These are phyloP conservation scores for Aspergillus carlsbadensis DNA, from an alignment of 495 filamentous ascomycete species.

Conservation along the genomic window DNA sequence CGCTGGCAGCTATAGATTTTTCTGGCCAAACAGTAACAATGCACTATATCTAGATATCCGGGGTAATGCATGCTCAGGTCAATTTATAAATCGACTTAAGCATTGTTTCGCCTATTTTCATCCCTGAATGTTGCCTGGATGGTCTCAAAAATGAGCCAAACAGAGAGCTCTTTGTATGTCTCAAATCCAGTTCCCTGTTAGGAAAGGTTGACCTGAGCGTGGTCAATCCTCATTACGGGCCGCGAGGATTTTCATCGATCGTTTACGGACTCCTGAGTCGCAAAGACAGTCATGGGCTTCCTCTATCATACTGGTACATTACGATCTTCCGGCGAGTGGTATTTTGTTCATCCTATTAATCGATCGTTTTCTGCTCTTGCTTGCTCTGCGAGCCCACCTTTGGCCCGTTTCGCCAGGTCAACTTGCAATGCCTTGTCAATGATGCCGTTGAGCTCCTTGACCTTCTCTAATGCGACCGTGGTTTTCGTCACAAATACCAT, in stretches of 20 bases:
- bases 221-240: constrained; percentile 11
- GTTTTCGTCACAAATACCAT: constrained; percentile 70
- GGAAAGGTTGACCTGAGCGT: not conserved
- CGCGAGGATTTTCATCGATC: constrained; percentile 3
- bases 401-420: constrained; percentile 73
- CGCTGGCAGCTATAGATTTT: not conserved
- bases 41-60: not conserved
- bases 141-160: not conserved
- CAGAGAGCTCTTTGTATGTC: not conserved
- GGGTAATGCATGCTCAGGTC: not conserved
- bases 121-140: not conserved
- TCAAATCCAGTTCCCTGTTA: not conserved
- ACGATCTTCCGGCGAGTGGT: not conserved
- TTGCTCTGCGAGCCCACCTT: constrained; percentile 71
- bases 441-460: constrained; percentile 70
- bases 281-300: constrained; percentile 1
- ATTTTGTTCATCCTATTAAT: constrained; percentile 13
- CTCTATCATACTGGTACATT: constrained; percentile 17
- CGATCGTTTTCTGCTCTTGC: constrained; percentile 81
- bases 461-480: constrained; percentile 68
- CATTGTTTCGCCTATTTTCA: not conserved
- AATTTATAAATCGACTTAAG: not conserved
- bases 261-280: not conserved
- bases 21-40: not conserved
- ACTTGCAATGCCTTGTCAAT: constrained; percentile 70